Evolutionary conservation across 2,329 filamentous ascomycete species (phyloP).

Genomic region (Cytospora leucostoma): DNA sequence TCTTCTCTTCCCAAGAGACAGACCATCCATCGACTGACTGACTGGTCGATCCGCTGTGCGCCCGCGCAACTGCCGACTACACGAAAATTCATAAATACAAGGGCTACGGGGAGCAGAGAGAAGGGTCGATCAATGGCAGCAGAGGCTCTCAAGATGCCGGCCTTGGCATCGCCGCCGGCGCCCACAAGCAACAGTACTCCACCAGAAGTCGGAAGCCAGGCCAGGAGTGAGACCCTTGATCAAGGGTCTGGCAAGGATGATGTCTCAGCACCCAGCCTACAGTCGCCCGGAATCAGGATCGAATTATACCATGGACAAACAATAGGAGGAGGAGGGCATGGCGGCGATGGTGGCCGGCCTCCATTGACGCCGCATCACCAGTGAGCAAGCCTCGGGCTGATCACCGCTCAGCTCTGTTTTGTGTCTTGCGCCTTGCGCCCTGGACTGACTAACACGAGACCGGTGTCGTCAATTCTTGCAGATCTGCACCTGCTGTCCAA

Average conservation of each 20-base stretch:
- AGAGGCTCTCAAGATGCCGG: neutral
- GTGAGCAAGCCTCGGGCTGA: conserved; percentile 39
- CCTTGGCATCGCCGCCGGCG: conserved; percentile 11
- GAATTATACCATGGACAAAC: conserved; percentile 37
- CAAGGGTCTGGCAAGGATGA: conserved; percentile 2
- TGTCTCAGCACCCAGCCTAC: conserved; percentile 31
- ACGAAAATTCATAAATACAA: neutral
- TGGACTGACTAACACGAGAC: conserved; percentile 13
- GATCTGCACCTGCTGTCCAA: conserved; percentile 46
- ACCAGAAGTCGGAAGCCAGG: neutral
- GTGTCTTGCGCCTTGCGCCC: neutral
- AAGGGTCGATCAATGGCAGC: conserved; percentile 12
- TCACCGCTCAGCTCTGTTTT: neutral
- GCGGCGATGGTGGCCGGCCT: conserved; percentile 35
- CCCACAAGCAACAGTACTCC: conserved; percentile 16
- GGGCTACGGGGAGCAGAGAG: neutral
- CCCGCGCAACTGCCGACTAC: neutral
- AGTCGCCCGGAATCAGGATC: conserved; percentile 44
- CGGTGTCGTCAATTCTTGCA: conserved; percentile 31
- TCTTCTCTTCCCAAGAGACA: neutral
- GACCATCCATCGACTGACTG: neutral
- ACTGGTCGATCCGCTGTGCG: neutral
- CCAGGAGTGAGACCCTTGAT: neutral
- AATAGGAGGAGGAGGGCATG: neutral
- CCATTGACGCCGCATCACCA: conserved; percentile 40